Percentiles rank a stretch among this genome's conserved stretches.
phyloP scores from a whole-genome alignment of 2,329 filamentous ascomycete species.

The Beauveria bassiana region DNA sequence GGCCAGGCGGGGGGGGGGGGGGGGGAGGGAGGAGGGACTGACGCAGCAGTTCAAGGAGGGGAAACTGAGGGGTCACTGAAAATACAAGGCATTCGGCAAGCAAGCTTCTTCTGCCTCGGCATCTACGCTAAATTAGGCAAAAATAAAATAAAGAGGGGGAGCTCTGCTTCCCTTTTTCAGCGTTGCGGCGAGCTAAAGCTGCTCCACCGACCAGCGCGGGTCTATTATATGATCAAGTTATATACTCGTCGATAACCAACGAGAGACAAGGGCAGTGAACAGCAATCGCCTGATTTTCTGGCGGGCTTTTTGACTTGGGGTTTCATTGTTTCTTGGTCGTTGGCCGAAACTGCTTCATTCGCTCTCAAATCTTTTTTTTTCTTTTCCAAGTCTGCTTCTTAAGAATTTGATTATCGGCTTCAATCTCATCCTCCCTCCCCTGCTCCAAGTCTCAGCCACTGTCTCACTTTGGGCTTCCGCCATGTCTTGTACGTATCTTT shows the following conservation, averaged over 20 bases:
- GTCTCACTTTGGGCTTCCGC: background rate
- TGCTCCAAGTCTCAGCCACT: background rate
- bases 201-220: background rate
- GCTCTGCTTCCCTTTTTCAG: background rate
- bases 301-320: background rate
- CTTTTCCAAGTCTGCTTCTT: background rate
- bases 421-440: background rate
- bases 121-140: background rate
- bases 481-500: background rate
- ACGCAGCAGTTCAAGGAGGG: background rate
- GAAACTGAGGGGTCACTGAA: constrained; percentile 6
- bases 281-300: background rate
- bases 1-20: too few relatives aligned
- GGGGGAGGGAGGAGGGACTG: background rate
- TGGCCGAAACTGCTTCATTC: too few relatives aligned
- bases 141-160: background rate
- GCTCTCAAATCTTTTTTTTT: too few relatives aligned
- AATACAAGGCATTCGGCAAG: background rate
- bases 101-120: constrained; percentile 2
- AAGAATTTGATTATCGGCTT: background rate
- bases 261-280: background rate
- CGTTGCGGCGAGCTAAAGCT: background rate
- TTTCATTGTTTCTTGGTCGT: background rate
- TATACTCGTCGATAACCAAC: background rate
- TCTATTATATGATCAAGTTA: background rate